Conservation (phyloP, 257 asterid genomes). For the Nicotiana tomentosiformis region DNA sequence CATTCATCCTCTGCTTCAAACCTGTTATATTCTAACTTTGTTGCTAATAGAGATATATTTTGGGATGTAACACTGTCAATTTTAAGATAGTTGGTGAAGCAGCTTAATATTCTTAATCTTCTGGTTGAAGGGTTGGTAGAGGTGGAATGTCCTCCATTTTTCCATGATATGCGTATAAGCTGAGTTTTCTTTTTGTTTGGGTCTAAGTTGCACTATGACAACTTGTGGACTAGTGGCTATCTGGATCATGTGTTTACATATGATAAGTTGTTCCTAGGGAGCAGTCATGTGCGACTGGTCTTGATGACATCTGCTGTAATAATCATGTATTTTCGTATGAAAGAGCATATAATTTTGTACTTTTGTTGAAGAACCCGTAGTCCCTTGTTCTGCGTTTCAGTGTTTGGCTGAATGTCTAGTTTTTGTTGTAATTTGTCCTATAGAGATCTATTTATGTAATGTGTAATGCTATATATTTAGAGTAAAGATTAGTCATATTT, state of each 20-base stretch:
- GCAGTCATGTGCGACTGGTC: neutral
- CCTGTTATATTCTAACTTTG: neutral
- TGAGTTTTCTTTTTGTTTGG: neutral
- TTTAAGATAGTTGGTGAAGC: neutral
- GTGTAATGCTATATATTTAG: neutral
- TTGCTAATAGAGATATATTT: neutral
- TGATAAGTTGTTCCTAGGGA: neutral
- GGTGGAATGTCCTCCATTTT: neutral
- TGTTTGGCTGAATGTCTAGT: no score
- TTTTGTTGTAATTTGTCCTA: no score
- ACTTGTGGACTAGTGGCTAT: neutral
- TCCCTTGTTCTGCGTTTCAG: no score
- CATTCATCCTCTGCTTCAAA: neutral
- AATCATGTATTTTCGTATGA: neutral
- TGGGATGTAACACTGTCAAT: no score
- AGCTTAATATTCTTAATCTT: neutral
- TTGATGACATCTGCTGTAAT: neutral
- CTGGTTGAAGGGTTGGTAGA: neutral
- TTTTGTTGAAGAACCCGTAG: no score
- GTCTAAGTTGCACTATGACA: neutral
- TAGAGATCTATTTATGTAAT: neutral
- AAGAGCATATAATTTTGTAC: no score
- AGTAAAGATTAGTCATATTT: no score
- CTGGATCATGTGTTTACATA: neutral
- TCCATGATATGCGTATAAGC: neutral